Conservation (phyloP, 2,329 filamentous ascomycete species). For the Corniculantispora saksenae region DNA sequence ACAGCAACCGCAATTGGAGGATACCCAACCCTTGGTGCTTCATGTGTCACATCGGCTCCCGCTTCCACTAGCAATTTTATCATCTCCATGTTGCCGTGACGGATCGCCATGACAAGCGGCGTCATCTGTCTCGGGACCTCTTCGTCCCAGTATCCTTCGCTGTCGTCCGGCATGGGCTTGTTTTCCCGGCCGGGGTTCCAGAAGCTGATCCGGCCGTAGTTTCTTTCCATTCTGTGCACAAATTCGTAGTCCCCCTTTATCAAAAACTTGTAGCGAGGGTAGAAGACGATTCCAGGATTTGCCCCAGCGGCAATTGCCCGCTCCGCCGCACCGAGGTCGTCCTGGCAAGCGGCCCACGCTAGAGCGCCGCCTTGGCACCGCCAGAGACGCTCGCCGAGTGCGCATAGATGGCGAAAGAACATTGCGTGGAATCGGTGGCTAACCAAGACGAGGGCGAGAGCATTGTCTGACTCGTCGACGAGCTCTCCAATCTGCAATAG, state of each 20-base stretch:
- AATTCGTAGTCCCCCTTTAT: neutral
- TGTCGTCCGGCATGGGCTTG: no score
- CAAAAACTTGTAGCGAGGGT: neutral
- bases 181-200: no score
- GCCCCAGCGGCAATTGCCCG: neutral
- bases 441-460: neutral
- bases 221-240: neutral
- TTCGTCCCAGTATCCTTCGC: no score
- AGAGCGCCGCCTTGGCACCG: neutral
- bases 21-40: no score
- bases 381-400: neutral
- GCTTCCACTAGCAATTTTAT: neutral
- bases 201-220: neutral
- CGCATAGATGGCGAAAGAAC: neutral
- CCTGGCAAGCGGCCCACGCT: neutral
- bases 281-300: neutral
- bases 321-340: neutral
- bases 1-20: no score
- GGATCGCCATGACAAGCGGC: neutral
- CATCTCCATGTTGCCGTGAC: neutral
- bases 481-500: neutral
- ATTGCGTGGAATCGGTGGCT: neutral
- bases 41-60: neutral
- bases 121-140: neutral
- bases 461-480: neutral